phyloP scores from a whole-genome alignment of 306 rosid genomes.

The Vigna trinervia region DNA sequence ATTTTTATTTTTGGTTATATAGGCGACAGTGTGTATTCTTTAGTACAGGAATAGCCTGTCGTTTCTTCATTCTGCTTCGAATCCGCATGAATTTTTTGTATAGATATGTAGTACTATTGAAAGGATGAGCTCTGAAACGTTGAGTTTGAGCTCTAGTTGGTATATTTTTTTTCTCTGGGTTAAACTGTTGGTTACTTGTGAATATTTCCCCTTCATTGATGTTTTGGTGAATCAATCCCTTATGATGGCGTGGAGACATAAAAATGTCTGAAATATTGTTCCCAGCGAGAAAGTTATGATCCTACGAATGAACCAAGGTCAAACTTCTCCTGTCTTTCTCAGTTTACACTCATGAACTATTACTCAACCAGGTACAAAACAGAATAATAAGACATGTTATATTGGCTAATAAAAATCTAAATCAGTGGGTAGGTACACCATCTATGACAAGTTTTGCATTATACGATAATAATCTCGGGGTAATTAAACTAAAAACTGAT shows the following conservation, averaged over 20 bases:
- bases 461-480: neutral
- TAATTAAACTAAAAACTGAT: slow-evolving; percentile 20
- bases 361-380: slow-evolving; percentile 10
- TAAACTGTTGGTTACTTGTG: neutral
- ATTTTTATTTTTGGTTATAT: slow-evolving; percentile 25
- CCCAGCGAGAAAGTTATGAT: neutral
- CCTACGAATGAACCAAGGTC: neutral
- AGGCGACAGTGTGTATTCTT: slow-evolving; percentile 17
- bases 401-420: slow-evolving; percentile 42
- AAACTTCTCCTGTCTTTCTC: neutral
- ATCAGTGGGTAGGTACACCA: slow-evolving; percentile 25
- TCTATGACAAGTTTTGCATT: neutral
- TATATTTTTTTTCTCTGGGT: neutral
- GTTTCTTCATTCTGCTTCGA: slow-evolving; percentile 3
- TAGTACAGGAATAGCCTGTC: slow-evolving; percentile 17
- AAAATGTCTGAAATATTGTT: neutral
- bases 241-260: slow-evolving; percentile 3
- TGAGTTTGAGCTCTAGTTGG: neutral
- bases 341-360: slow-evolving; percentile 9
- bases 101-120: neutral
- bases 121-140: neutral
- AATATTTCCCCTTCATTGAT: neutral
- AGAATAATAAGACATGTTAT: slow-evolving; percentile 12
- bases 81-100: slow-evolving; percentile 18
- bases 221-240: slow-evolving; percentile 21